Percentiles rank a stretch among this genome's conserved stretches.
These are phyloP conservation scores for Euphorbia tirucalli DNA, from an alignment of 345 rosid species.

Conservation along the genomic window DNA sequence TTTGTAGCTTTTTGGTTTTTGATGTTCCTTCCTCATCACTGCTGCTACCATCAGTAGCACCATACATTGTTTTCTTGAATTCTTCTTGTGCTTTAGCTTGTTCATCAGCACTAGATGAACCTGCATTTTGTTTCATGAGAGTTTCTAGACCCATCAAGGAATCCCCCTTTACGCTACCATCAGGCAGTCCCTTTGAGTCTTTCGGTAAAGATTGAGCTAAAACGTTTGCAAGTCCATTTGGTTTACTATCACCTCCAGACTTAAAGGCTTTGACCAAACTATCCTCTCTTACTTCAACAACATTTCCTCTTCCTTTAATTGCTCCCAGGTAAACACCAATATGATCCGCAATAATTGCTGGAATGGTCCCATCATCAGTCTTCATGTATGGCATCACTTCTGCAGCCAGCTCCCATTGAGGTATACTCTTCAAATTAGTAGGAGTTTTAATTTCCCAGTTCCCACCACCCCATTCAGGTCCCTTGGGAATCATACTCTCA, in stretches of 20 bases:
- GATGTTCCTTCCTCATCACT: constrained; percentile 86
- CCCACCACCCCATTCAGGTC: constrained; percentile 99
- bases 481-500: constrained; percentile 98
- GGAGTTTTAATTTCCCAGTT: constrained; percentile 99
- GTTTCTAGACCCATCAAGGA: constrained; percentile 84
- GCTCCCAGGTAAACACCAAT: constrained; percentile 92
- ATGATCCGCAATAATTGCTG: constrained; percentile 81
- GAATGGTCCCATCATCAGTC: constrained; percentile 89
- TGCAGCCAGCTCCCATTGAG: constrained; percentile 93
- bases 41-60: constrained; percentile 84
- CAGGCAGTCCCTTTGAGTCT: constrained; percentile 45
- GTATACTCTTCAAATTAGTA: constrained; percentile 71
- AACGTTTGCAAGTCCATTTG: constrained; percentile 40
- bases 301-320: constrained; percentile 88
- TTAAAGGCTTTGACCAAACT: constrained; percentile 64
- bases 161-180: constrained; percentile 44
- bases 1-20: constrained; percentile 68
- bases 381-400: constrained; percentile 99
- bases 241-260: constrained; percentile 48
- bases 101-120: constrained; percentile 60
- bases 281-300: constrained; percentile 82
- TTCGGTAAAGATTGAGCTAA: constrained; percentile 44
- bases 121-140: constrained; percentile 42
- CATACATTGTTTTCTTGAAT: constrained; percentile 92
- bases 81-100: constrained; percentile 97